phyloP scores from a whole-genome alignment of 2,329 filamentous ascomycete species.

The Botrytis deweyae region DNA sequence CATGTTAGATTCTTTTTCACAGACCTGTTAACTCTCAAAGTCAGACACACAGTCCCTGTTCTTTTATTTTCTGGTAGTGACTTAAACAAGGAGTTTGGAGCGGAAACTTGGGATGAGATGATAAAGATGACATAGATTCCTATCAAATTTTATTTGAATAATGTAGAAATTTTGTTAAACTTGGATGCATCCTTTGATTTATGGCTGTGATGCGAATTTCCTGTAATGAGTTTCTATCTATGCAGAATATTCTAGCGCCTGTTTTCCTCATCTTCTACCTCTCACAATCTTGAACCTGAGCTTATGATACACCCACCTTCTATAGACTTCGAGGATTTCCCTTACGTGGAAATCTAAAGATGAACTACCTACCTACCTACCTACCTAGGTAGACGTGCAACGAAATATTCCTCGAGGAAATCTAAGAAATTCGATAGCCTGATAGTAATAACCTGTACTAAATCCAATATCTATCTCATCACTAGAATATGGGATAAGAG shows the following conservation, averaged over 20 bases:
- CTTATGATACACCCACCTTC: too few species aligned
- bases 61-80: too few species aligned
- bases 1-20: not conserved
- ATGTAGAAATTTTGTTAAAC: not conserved
- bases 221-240: not conserved
- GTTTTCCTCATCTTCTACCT: not conserved
- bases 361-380: too few species aligned
- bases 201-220: too few species aligned
- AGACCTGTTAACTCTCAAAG: accelerated
- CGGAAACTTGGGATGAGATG: not conserved
- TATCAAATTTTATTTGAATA: not conserved
- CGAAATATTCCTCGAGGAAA: too few species aligned
- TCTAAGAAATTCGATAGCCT: not conserved
- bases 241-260: not conserved
- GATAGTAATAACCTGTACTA: too few species aligned
- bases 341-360: too few species aligned
- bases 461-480: too few species aligned
- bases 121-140: not conserved
- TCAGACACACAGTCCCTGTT: not conserved
- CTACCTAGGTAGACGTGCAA: not conserved
- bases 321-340: too few species aligned
- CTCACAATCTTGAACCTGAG: not conserved
- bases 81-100: not conserved
- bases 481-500: too few species aligned
- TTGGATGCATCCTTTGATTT: not conserved